phyloP scores from a whole-genome alignment of 2,329 filamentous ascomycete species.

The Fusarium hainanense region DNA sequence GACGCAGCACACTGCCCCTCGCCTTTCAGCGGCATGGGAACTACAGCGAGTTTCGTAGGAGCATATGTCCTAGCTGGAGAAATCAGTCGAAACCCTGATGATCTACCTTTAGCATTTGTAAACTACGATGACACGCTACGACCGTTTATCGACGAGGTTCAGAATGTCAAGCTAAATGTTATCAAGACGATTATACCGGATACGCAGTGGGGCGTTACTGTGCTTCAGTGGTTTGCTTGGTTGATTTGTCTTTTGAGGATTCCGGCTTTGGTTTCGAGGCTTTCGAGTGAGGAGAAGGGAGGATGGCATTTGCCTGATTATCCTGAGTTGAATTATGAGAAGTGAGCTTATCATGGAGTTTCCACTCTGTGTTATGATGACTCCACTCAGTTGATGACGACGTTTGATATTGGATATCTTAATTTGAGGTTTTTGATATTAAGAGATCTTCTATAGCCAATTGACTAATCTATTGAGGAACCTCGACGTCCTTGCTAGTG shows the following conservation, averaged over 20 bases:
- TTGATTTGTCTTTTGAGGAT: conserved; percentile 20
- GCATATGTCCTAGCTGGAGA: conserved; percentile 32
- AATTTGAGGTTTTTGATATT: background rate
- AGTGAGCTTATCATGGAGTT: background rate
- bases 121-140: conserved; percentile 26
- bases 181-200: conserved; percentile 8
- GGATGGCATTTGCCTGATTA: conserved; percentile 27
- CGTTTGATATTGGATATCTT: background rate
- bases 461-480: conserved; percentile 45
- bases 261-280: conserved; percentile 19
- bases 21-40: conserved; percentile 33
- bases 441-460: background rate
- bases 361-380: background rate
- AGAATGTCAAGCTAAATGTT: conserved; percentile 22
- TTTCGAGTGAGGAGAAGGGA: conserved; percentile 30
- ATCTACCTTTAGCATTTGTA: conserved; percentile 13
- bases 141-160: conserved; percentile 25
- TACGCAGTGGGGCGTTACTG: conserved; percentile 14
- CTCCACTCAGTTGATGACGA: background rate
- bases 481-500: conserved; percentile 61
- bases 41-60: conserved; percentile 20
- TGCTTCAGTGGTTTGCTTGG: conserved; percentile 30
- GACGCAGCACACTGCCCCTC: conserved; percentile 31
- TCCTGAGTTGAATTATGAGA: background rate
- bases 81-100: conserved; percentile 15